Percentiles rank a stretch among this genome's conserved stretches.
Evolutionary conservation across 2,329 filamentous ascomycete species (phyloP).

Genomic region (Sclerotinia minor): DNA sequence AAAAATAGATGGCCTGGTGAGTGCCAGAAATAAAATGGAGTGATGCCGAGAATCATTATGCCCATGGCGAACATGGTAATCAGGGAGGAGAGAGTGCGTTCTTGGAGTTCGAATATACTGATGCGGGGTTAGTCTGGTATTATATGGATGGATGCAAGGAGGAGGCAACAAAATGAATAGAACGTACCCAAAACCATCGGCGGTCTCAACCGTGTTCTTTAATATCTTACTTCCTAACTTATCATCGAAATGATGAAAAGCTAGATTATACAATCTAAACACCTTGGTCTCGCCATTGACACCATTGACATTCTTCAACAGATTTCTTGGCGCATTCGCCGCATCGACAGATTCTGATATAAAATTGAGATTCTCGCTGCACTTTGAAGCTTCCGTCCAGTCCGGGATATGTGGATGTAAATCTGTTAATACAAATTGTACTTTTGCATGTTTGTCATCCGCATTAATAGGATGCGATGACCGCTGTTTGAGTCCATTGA

Average conservation of each 20-base stretch:
- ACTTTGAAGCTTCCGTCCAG: constrained; percentile 56
- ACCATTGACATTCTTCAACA: constrained; percentile 43
- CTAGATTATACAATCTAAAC: constrained; percentile 70
- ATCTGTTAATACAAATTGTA: constrained; percentile 65
- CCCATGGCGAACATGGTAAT: constrained; percentile 55
- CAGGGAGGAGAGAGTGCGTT: constrained; percentile 57
- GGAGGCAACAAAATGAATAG: too few species aligned
- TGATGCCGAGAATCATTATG: constrained; percentile 51
- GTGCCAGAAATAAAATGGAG: constrained; percentile 51
- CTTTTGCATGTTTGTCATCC: constrained; percentile 39
- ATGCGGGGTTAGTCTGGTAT: background rate
- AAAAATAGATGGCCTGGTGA: constrained; percentile 55
- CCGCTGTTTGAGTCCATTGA: constrained; percentile 30
- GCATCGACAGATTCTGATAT: constrained; percentile 65
- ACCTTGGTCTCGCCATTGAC: constrained; percentile 49
- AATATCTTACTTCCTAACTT: constrained; percentile 60
- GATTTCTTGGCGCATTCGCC: constrained; percentile 53
- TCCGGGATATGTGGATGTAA: constrained; percentile 62
- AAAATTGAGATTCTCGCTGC: constrained; percentile 59
- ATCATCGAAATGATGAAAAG: constrained; percentile 77
- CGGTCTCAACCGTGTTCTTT: constrained; percentile 62
- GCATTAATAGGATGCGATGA: constrained; percentile 33
- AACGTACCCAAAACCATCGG: constrained; percentile 61
- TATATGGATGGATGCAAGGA: too few species aligned
- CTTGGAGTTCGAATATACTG: constrained; percentile 72